Evolutionary conservation across 441 rosid species (phyloP).

Genomic region (Isatis lusitanica): DNA sequence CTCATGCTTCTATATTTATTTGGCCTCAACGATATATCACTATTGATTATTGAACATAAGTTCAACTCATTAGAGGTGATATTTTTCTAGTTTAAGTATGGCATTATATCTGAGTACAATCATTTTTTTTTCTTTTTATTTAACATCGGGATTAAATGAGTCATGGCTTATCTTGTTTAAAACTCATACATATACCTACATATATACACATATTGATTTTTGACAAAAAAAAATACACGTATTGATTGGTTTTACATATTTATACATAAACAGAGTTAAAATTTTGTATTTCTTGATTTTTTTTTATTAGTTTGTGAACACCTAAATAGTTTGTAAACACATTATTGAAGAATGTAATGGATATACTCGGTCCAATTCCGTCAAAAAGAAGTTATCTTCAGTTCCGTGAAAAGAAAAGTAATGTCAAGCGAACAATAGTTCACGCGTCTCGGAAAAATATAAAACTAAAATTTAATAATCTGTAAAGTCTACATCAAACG

Average conservation of each 20-base stretch:
- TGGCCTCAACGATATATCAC: not conserved
- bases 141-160: not conserved
- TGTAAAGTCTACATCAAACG: slow-evolving; percentile 29
- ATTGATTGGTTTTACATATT: not conserved
- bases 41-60: too few relatives aligned
- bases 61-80: not conserved
- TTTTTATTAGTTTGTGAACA: not conserved
- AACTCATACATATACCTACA: not conserved
- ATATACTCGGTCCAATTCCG: slow-evolving; percentile 10
- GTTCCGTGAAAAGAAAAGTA: not conserved
- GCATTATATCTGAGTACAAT: not conserved
- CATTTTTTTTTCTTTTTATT: not conserved
- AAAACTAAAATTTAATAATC: not conserved
- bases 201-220: not conserved
- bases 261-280: not conserved
- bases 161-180: not conserved
- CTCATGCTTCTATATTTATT: not conserved
- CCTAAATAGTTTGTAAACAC: not conserved
- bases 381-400: not conserved
- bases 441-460: slow-evolving; percentile 18
- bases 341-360: not conserved
- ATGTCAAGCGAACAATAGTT: not conserved
- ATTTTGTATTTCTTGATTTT: not conserved
- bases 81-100: not conserved
- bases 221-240: too few relatives aligned